Percentiles rank a stretch among this genome's conserved stretches.
These are phyloP conservation scores for Hanseniaspora vineae DNA, from an alignment of 805 yeast genomes.

Conservation along the genomic window DNA sequence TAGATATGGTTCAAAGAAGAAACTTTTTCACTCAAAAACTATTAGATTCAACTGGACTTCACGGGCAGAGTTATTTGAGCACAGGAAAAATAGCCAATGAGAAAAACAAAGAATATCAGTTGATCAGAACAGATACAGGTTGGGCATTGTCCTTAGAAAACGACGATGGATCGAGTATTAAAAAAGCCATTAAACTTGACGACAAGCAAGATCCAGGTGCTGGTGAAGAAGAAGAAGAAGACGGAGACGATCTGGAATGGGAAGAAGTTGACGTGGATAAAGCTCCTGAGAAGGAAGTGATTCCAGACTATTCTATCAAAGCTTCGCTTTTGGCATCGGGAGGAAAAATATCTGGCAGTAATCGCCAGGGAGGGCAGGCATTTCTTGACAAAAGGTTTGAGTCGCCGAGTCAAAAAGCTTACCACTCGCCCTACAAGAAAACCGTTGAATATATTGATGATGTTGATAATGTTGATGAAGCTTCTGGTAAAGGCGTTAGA, in stretches of 20 bases:
- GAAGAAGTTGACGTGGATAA: slow-evolving; percentile 47
- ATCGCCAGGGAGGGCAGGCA: slow-evolving; percentile 17
- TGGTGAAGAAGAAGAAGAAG: slow-evolving; percentile 22
- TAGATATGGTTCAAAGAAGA: slow-evolving; percentile 82
- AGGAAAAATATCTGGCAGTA: slow-evolving; percentile 8
- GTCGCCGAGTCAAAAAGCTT: slow-evolving; percentile 12
- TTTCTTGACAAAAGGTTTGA: slow-evolving; percentile 18
- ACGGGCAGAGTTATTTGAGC: slow-evolving; percentile 26
- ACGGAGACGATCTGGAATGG: slow-evolving; percentile 42
- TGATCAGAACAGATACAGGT: slow-evolving; percentile 68
- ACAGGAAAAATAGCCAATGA: slow-evolving; percentile 68
- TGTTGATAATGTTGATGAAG: slow-evolving; percentile 9
- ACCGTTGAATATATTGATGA: slow-evolving; percentile 8
- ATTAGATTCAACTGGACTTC: slow-evolving; percentile 75
- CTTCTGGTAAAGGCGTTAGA: slow-evolving; percentile 5
- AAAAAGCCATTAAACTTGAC: slow-evolving; percentile 31
- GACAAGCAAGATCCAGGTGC: slow-evolving; percentile 11
- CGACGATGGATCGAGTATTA: slow-evolving; percentile 27
- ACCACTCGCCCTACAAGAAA: slow-evolving; percentile 5
- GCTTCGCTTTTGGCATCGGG: slow-evolving; percentile 28
- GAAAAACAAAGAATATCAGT: slow-evolving; percentile 57
- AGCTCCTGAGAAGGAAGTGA: slow-evolving; percentile 10
- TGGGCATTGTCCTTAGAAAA: slow-evolving; percentile 61
- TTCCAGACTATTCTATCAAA: slow-evolving; percentile 29
- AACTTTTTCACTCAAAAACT: slow-evolving; percentile 80